Percentiles rank a stretch among this genome's conserved stretches.
Evolutionary conservation across 495 filamentous ascomycete genomes (phyloP).

Genomic region (Talaromyces thailandensis): DNA sequence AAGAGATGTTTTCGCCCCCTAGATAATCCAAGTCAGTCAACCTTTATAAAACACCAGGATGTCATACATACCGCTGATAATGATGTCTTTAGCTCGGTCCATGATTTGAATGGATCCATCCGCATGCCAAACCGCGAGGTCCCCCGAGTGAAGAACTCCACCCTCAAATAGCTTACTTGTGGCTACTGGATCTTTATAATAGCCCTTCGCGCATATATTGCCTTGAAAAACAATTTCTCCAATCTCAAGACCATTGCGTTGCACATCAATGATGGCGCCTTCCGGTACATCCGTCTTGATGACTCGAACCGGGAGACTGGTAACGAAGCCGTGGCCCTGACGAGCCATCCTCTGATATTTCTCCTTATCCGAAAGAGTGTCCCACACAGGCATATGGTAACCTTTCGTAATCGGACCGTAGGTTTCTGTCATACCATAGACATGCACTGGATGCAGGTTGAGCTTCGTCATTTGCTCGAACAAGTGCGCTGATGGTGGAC

Average conservation of each 20-base stretch:
- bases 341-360: slow-evolving; percentile 81
- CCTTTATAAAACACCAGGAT: background rate
- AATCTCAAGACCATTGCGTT: slow-evolving; percentile 75
- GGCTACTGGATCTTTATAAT: slow-evolving; percentile 83
- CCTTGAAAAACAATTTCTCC: slow-evolving; percentile 87
- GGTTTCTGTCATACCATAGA: slow-evolving; percentile 91
- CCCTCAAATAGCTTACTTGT: slow-evolving; percentile 83
- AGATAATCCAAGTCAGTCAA: slow-evolving; percentile 1
- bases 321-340: slow-evolving; percentile 89
- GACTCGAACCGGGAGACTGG: slow-evolving; percentile 70
- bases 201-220: slow-evolving; percentile 87
- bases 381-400: slow-evolving; percentile 80
- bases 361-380: slow-evolving; percentile 56
- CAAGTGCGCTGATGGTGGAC: slow-evolving; percentile 76
- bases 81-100: slow-evolving; percentile 94
- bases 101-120: slow-evolving; percentile 88
- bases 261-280: slow-evolving; percentile 64
- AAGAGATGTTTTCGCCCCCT: slow-evolving; percentile 97
- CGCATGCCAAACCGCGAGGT: slow-evolving; percentile 84
- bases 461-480: slow-evolving; percentile 87
- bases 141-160: slow-evolving; percentile 80
- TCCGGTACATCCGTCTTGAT: slow-evolving; percentile 68
- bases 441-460: slow-evolving; percentile 87
- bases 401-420: slow-evolving; percentile 95
- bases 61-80: slow-evolving; percentile 72